Evolutionary conservation across 1,139 yeast genomes (phyloP), one percentile per base, ranked within the genome.

Genomic region (Protomyces gravidus): DNA sequence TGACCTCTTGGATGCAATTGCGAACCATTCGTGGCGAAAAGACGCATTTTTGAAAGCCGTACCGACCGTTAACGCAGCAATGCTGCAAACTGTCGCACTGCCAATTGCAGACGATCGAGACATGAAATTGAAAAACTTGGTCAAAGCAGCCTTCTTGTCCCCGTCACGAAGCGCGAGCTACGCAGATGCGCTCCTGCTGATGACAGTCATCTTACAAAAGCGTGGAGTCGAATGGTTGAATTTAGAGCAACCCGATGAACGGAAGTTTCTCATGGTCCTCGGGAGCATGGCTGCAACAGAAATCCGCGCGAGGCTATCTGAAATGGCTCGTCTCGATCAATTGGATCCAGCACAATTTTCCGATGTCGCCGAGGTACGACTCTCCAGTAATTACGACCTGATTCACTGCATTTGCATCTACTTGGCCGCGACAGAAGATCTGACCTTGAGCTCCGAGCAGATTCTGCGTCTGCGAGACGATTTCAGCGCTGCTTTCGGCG

Each of bases 401-500:
- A 42, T 45, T n/a, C 21, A 48, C 13, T 17, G 42, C 25, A 28
- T 45, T 11, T 52, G 56, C 25, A 11, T 52, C 6, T 45, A 42
- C 23, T 50, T 52, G 15, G 45, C 46, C 26, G 28, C 40, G n/a
- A 7, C 49, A 3, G 50, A 30, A 5, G 21, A 28, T 9, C 6
- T 42, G n/a, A 11, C 28, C 2, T 28, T 52, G 7, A 6, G 4
- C 5, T 32, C 56, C 9, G 56, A 52, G 13, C 50, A 45, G 5
- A 52, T 52, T 15, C 50, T 52, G 45, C 28, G 32, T 19, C 11
- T 52, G 13, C 46, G 56, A 19, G 56, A 52, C 33, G 46, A 45
- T 23, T 42, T 52, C 42, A 17, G 50, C 45, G 56, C 56, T 15
- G 56, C 56, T 4, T 52, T 28, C 32, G 17, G 23, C 21, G 56